phyloP scores from a whole-genome alignment of 2,329 filamentous ascomycete species.

The Talaromyces atroroseus region DNA sequence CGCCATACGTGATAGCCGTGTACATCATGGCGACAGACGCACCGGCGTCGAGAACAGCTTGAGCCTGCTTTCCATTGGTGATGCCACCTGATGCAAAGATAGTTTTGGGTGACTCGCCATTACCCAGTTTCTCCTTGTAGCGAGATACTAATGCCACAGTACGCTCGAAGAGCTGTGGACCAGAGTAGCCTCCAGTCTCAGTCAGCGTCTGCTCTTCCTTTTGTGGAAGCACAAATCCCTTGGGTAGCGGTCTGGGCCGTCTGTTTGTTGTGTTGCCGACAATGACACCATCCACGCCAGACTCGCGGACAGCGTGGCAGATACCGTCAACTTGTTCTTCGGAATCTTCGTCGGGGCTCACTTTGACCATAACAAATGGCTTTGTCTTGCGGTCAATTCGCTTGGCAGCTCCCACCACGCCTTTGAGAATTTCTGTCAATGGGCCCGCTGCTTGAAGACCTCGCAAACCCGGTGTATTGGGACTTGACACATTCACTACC shows the following conservation, averaged over 20 bases:
- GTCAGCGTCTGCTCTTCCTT: constrained; percentile 63
- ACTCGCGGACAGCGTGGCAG: constrained; percentile 73
- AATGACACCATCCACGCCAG: constrained; percentile 89
- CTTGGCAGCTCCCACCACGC: constrained; percentile 74
- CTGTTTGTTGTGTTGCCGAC: constrained; percentile 95
- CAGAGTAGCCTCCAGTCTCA: constrained; percentile 84
- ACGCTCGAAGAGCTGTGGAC: constrained; percentile 78
- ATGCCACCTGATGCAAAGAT: constrained; percentile 94
- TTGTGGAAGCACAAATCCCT: constrained; percentile 57
- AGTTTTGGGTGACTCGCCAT: constrained; percentile 29
- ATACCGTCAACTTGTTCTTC: constrained; percentile 81
- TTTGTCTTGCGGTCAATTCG: constrained; percentile 63
- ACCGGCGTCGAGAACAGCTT: constrained; percentile 77
- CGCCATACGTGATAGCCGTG: constrained; percentile 65
- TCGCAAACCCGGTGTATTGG: constrained; percentile 88
- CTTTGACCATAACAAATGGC: constrained; percentile 92
- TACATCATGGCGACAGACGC: constrained; percentile 90
- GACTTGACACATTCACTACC: constrained; percentile 97
- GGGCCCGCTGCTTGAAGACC: constrained; percentile 81
- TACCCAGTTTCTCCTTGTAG: constrained; percentile 67
- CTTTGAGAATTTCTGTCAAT: constrained; percentile 70
- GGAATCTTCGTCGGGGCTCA: constrained; percentile 89
- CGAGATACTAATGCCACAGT: constrained; percentile 72
- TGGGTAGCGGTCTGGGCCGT: constrained; percentile 64
- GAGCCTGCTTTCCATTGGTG: constrained; percentile 77